A percentile compares a stretch with the other conserved stretches of the same genome.
Evolutionary conservation across 2,329 filamentous ascomycete species (phyloP).

Genomic region (Albifimbria verrucaria): DNA sequence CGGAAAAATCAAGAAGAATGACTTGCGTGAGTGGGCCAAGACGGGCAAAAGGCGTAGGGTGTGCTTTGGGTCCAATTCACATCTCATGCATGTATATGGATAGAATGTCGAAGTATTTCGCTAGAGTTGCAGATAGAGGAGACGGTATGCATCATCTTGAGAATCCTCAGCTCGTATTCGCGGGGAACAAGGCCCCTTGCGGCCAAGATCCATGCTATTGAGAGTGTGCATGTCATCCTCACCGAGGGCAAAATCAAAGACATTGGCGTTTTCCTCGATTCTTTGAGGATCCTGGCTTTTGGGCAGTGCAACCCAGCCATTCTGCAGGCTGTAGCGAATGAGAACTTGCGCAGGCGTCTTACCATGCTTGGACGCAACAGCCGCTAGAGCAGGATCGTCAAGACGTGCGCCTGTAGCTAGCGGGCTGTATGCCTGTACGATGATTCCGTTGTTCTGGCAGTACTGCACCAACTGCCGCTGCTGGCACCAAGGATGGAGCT

Average conservation of each 20-base stretch:
- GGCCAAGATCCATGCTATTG: conserved; percentile 25
- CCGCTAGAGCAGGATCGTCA: conserved; percentile 53
- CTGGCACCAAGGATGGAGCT: conserved; percentile 73
- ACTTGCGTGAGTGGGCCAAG: conserved; percentile 77
- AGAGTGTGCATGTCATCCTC: conserved; percentile 50
- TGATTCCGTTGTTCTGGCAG: conserved; percentile 77
- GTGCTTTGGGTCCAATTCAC: background rate
- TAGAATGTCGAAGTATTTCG: no score
- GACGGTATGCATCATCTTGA: no score
- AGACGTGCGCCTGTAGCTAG: conserved; percentile 28
- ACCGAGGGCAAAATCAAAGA: conserved; percentile 58
- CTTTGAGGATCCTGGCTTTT: conserved; percentile 60
- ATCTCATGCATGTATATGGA: no score
- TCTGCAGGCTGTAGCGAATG: conserved; percentile 67
- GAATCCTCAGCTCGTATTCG: conserved; percentile 18
- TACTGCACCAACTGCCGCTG: conserved; percentile 35
- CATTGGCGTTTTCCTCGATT: conserved; percentile 57
- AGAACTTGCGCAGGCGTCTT: conserved; percentile 64
- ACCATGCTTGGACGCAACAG: conserved; percentile 55
- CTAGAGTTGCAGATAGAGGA: no score
- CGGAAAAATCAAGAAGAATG: conserved; percentile 94
- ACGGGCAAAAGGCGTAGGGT: conserved; percentile 17
- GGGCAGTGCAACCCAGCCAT: conserved; percentile 64
- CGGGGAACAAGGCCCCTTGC: conserved; percentile 26
- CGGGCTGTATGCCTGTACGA: conserved; percentile 37